These are phyloP conservation scores for Aureobasidium vineae DNA, from an alignment of 2,329 filamentous ascomycete species.

Conservation along the genomic window DNA sequence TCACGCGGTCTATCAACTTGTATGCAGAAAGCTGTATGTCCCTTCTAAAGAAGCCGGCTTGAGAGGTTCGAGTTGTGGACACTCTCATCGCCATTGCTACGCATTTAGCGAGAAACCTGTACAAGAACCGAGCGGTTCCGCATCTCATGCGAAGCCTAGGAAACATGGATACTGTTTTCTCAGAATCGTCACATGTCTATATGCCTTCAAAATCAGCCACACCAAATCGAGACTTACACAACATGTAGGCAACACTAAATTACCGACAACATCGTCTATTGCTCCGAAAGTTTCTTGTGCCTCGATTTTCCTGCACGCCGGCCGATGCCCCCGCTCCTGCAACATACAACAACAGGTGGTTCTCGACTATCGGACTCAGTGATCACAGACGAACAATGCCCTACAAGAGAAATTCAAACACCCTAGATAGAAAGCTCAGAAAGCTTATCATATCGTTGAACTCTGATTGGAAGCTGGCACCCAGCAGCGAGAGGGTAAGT, in stretches of 20 bases:
- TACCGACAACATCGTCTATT: background rate
- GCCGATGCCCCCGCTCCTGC: too few species aligned
- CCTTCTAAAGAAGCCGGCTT: too few species aligned
- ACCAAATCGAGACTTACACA: background rate
- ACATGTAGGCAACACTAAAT: background rate
- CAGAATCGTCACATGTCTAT: background rate
- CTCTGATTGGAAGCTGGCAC: background rate
- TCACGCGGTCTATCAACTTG: background rate
- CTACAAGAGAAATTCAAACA: background rate
- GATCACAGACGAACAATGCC: background rate
- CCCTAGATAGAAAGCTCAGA: background rate
- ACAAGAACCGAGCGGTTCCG: background rate
- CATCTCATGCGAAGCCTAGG: background rate
- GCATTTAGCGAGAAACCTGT: background rate
- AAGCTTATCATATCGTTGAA: background rate
- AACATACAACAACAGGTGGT: background rate
- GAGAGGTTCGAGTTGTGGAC: background rate
- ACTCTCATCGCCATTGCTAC: background rate
- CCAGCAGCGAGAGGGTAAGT: background rate
- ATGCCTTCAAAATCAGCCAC: background rate
- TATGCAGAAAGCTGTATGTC: too few species aligned
- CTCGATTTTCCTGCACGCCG: background rate
- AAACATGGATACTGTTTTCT: background rate
- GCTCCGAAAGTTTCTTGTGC: background rate
- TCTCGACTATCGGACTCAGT: background rate